phyloP scores from a whole-genome alignment of 805 yeast genomes.

The Schizosaccharomyces osmophilus region DNA sequence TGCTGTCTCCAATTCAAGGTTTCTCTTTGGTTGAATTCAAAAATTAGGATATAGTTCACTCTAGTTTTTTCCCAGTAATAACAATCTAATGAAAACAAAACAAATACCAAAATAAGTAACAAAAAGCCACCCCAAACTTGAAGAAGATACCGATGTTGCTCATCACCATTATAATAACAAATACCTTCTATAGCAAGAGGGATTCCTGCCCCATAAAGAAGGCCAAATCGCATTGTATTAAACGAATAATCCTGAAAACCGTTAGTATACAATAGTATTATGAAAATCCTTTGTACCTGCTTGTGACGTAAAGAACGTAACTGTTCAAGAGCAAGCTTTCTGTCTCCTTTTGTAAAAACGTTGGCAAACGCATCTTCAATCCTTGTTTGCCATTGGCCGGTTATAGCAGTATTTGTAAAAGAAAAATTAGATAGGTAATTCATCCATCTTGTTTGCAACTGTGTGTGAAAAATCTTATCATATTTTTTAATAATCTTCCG shows the following conservation, averaged over 20 bases:
- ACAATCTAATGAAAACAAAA: slow-evolving; percentile 46
- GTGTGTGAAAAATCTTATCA: slow-evolving; percentile 32
- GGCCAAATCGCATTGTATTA: not conserved
- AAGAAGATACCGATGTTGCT: slow-evolving; percentile 17
- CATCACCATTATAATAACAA: not conserved
- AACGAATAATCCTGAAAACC: not conserved
- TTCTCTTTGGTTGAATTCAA: slow-evolving; percentile 55
- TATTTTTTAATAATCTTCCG: slow-evolving; percentile 74
- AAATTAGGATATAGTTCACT: slow-evolving; percentile 75
- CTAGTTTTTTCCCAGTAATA: slow-evolving; percentile 47
- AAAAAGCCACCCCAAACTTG: slow-evolving; percentile 91
- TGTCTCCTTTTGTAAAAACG: not conserved
- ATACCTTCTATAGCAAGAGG: not conserved
- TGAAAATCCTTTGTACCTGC: not conserved
- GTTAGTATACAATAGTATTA: not conserved
- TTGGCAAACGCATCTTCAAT: not conserved
- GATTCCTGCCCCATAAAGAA: not conserved
- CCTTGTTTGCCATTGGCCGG: not conserved
- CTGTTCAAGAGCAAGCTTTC: not conserved
- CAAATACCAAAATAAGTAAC: slow-evolving; percentile 30
- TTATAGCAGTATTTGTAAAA: not conserved
- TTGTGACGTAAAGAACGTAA: not conserved
- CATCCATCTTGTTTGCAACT: not conserved
- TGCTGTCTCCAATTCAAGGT: slow-evolving; percentile 43
- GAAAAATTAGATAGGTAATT: not conserved